Conservation (phyloP, 2,329 filamentous ascomycete species). For the Aspergillus sojae region DNA sequence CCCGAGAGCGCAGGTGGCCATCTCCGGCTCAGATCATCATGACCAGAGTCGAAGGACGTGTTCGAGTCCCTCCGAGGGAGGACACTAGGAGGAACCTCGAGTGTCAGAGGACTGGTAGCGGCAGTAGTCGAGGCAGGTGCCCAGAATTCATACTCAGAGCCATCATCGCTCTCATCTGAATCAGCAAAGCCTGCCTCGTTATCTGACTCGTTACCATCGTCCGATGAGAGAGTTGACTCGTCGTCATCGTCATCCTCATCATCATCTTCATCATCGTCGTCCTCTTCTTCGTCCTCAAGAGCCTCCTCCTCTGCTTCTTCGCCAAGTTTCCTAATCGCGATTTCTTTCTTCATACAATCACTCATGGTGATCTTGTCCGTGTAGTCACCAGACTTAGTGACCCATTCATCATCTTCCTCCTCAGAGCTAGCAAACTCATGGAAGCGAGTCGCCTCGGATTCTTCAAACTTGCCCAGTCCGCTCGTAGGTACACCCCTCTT, state of each 20-base stretch:
- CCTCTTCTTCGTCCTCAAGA: slow-evolving; percentile 67
- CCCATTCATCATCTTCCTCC: slow-evolving; percentile 88
- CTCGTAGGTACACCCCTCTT: slow-evolving; percentile 35
- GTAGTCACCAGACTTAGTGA: slow-evolving; percentile 67
- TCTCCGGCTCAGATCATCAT: slow-evolving; percentile 29
- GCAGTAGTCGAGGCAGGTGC: slow-evolving; percentile 51
- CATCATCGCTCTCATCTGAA: slow-evolving; percentile 67
- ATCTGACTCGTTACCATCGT: slow-evolving; percentile 78
- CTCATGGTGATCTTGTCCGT: slow-evolving; percentile 78
- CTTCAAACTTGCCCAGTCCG: slow-evolving; percentile 44
- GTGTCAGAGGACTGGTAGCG: slow-evolving; percentile 57
- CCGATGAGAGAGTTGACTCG: slow-evolving; percentile 55
- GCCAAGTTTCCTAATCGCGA: slow-evolving; percentile 79
- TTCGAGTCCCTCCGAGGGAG: slow-evolving; percentile 53
- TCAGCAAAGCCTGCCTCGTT: slow-evolving; percentile 73
- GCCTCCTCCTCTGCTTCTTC: slow-evolving; percentile 92
- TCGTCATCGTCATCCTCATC: slow-evolving; percentile 62
- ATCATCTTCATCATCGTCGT: slow-evolving; percentile 47
- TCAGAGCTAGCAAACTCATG: slow-evolving; percentile 89
- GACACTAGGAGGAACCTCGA: slow-evolving; percentile 51
- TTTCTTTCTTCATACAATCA: slow-evolving; percentile 89
- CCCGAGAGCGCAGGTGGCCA: slow-evolving; percentile 36
- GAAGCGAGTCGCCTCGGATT: slow-evolving; percentile 59
- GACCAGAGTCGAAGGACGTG: slow-evolving; percentile 57
- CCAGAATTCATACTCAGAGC: slow-evolving; percentile 68